phyloP scores from a whole-genome alignment of 1,284 basidiomycete genomes.

The Rhodotorula sp. region DNA sequence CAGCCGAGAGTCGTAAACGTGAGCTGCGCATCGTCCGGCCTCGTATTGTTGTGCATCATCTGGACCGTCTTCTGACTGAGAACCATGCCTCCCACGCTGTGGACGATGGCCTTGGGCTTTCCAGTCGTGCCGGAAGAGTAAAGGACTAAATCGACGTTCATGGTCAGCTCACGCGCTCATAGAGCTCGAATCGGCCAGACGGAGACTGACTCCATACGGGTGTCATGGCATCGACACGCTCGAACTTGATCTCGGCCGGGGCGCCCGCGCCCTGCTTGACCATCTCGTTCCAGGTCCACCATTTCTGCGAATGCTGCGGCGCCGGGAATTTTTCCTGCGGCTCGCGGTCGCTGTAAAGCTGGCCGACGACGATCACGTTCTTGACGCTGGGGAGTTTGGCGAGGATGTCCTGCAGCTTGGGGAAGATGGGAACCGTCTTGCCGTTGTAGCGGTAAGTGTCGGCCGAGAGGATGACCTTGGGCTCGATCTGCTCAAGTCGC shows the following conservation, averaged over 20 bases:
- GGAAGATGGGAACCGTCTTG: slow-evolving; percentile 43
- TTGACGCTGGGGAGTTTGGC: slow-evolving; percentile 43
- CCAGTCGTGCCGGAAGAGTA: slow-evolving; percentile 49
- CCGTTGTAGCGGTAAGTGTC: slow-evolving; percentile 48
- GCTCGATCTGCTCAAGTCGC: slow-evolving; percentile 54
- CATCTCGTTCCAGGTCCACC: slow-evolving; percentile 30
- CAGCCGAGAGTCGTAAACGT: slow-evolving; percentile 74
- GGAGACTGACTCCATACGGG: slow-evolving; percentile 25
- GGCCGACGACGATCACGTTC: slow-evolving; percentile 45
- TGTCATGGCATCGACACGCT: slow-evolving; percentile 35
- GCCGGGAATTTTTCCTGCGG: slow-evolving; percentile 33
- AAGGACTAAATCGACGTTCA: slow-evolving; percentile 11
- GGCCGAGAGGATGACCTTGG: slow-evolving; percentile 49
- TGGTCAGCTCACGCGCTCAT: neutral
- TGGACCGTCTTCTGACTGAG: slow-evolving; percentile 38
- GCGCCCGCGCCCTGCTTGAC: slow-evolving; percentile 26
- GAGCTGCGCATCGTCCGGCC: slow-evolving; percentile 60
- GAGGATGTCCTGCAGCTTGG: slow-evolving; percentile 44
- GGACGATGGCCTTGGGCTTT: slow-evolving; percentile 50
- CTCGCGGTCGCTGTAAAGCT: slow-evolving; percentile 41
- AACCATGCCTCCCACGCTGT: slow-evolving; percentile 44
- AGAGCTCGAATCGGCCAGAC: neutral
- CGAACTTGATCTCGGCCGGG: slow-evolving; percentile 42
- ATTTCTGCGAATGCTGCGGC: slow-evolving; percentile 11
- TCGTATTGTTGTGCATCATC: slow-evolving; percentile 26